Evolutionary conservation across 2,329 filamentous ascomycete genomes (phyloP), one percentile per base, ranked within the genome.

Genomic region (Cladosporium sp.): DNA sequence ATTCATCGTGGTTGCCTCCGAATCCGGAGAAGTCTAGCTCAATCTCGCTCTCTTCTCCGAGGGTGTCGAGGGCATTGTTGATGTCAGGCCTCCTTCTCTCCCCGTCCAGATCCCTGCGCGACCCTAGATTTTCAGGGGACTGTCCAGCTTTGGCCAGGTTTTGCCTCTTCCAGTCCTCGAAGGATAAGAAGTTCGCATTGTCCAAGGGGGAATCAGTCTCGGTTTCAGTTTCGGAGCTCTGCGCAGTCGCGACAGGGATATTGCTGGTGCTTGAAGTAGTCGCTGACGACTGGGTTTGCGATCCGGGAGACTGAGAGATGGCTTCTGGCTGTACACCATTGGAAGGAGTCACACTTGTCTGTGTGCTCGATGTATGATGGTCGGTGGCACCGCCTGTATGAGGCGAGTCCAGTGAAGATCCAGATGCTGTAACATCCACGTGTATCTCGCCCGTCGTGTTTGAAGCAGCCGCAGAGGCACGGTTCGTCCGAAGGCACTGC

Each of bases 121-220:
- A 66, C 66, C 73, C 87, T 64, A 79, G 78, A 69, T 79, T 84
- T 69, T 79, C 88, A 58, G 71, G 87, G 64, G 74, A 89, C 64
- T 96, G 92, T 11, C 89, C 92, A 3, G 83, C 85, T 64, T 89
- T 88, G 45, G 85, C 88, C 15, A 97, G 73, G 72, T 95, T 96
- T 75, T 91, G 87, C 63, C 86, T 89, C 72, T 96, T 97, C 93
- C 93, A 99, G 62, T 97, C 92, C 66, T 97, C 93, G 61, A 99
- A 99, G 0, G 93, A 96, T 61, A 97, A 83, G 67, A 97, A 97
- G 6, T 90, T 85, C 40, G 85, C 80, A 58, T 88, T 87, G 62
- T 89, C 85, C 9, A 86, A 74, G 1, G 80, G 77, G 2, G 82
- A 84, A 42, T 87, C 86, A 5, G 76, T 75, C 51, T 87, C 84